phyloP scores from a whole-genome alignment of 176 grass and related monocot species.

The Secale cereale region DNA sequence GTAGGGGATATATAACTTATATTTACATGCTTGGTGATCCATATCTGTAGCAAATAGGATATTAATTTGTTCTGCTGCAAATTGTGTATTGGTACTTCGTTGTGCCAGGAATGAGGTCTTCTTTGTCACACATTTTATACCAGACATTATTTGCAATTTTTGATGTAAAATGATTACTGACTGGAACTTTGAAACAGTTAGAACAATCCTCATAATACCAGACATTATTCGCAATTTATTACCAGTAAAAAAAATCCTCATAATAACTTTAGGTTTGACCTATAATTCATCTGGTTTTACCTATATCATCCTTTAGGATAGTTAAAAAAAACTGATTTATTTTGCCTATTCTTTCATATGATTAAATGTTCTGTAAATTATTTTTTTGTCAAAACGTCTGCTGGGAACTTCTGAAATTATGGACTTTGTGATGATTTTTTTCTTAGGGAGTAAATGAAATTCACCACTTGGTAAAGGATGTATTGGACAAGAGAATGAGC shows the following conservation, averaged over 20 bases:
- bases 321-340: not conserved
- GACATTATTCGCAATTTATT: no score
- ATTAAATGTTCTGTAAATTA: not conserved
- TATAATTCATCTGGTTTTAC: not conserved
- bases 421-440: not conserved
- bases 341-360: not conserved
- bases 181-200: not conserved
- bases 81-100: not conserved
- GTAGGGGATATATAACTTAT: not conserved
- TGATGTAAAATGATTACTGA: not conserved
- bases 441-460: constrained; percentile 42
- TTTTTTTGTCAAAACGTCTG: not conserved
- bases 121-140: not conserved
- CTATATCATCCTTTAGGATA: not conserved
- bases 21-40: not conserved
- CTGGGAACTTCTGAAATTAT: not conserved
- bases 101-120: not conserved
- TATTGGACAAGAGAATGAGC: constrained; percentile 37
- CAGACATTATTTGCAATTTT: not conserved
- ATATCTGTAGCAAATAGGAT: not conserved
- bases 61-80: not conserved
- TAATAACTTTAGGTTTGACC: not conserved
- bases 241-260: not conserved
- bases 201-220: not conserved
- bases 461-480: constrained; percentile 21